Conservation (phyloP, 2,329 filamentous ascomycete genomes). For the Metarhizium album region DNA sequence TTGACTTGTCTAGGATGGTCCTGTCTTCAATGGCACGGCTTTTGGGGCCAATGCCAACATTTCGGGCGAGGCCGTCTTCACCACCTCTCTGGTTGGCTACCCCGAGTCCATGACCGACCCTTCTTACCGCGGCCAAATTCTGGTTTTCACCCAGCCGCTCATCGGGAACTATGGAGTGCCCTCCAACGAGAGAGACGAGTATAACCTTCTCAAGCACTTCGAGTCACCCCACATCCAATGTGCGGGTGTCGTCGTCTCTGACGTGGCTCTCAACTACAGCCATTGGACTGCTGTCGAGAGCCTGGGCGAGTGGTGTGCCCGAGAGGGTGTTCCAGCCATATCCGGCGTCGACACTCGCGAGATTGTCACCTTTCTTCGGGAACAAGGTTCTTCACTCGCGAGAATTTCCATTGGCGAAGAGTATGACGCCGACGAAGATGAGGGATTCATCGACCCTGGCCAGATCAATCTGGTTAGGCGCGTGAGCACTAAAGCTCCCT, state of each 20-base stretch:
- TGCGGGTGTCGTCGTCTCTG: constrained; percentile 88
- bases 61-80: constrained; percentile 97
- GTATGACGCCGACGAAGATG: constrained; percentile 97
- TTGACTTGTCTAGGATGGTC: constrained; percentile 57
- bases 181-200: constrained; percentile 71
- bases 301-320: constrained; percentile 85
- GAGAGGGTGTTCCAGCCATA: constrained; percentile 92
- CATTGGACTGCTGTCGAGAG: constrained; percentile 98
- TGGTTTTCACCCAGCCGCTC: constrained; percentile 95
- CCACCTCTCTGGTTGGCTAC: constrained; percentile 93
- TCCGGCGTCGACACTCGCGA: constrained; percentile 94
- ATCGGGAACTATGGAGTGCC: constrained; percentile 99
- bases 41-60: constrained; percentile 96
- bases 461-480: constrained; percentile 94
- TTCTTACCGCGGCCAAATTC: constrained; percentile 85
- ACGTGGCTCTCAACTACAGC: constrained; percentile 87
- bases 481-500: constrained; percentile 96
- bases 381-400: constrained; percentile 92
- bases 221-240: constrained; percentile 97
- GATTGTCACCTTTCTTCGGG: constrained; percentile 90
- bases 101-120: constrained; percentile 89
- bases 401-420: constrained; percentile 92
- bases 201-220: constrained; percentile 92
- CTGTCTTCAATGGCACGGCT: constrained; percentile 90
- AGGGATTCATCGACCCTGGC: constrained; percentile 88